Conservation (phyloP, 2,329 filamentous ascomycete genomes). For the Cladorrhinum sp. region DNA sequence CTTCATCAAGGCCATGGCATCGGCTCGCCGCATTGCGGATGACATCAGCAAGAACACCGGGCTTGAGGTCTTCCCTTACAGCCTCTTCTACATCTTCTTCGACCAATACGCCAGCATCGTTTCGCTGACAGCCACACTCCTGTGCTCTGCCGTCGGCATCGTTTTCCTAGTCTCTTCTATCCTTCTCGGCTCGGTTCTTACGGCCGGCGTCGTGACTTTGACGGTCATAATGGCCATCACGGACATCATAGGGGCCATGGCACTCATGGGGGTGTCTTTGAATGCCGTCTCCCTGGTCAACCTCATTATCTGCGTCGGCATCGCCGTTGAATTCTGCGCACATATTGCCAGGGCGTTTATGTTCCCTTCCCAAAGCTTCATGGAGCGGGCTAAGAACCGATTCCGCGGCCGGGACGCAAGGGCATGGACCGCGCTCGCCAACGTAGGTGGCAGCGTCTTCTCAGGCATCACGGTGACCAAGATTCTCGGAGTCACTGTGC, state of each 20-base stretch:
- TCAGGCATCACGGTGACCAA: conserved; percentile 97
- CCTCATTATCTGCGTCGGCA: conserved; percentile 93
- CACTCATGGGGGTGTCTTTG: conserved; percentile 78
- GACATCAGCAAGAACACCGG: conserved; percentile 69
- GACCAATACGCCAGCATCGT: conserved; percentile 92
- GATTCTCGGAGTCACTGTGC: conserved; percentile 82
- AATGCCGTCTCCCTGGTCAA: conserved; percentile 97
- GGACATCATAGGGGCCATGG: conserved; percentile 95
- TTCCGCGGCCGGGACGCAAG: conserved; percentile 81
- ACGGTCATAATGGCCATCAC: conserved; percentile 92
- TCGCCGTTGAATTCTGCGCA: conserved; percentile 94
- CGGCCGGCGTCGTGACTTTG: conserved; percentile 75
- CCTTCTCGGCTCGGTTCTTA: conserved; percentile 79
- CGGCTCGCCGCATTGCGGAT: conserved; percentile 81
- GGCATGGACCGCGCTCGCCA: conserved; percentile 89
- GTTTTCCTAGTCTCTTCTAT: conserved; percentile 78
- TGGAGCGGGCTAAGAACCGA: conserved; percentile 74
- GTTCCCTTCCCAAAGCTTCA: conserved; percentile 78
- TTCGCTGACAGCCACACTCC: conserved; percentile 70
- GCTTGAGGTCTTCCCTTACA: conserved; percentile 90
- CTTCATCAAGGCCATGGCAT: conserved; percentile 86
- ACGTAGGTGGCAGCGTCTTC: conserved; percentile 91
- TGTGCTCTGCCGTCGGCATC: conserved; percentile 79
- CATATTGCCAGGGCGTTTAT: conserved; percentile 95
- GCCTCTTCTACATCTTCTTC: conserved; percentile 98